Percentiles rank a stretch among this genome's conserved stretches.
These are phyloP conservation scores for Phytopythium boreale DNA, from an alignment of 352 stramenopile genomes.

Conservation along the genomic window DNA sequence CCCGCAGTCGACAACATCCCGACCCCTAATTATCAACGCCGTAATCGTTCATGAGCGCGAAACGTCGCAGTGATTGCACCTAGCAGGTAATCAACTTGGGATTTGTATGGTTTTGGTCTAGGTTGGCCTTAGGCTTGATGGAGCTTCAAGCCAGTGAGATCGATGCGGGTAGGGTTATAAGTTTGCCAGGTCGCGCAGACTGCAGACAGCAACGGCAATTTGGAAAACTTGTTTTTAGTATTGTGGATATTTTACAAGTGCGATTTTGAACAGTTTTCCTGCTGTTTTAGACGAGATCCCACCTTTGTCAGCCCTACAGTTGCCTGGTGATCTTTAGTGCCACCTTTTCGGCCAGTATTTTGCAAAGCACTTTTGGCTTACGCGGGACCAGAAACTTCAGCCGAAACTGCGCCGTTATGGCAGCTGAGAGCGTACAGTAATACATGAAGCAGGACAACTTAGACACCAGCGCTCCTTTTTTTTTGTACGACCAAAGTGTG, in stretches of 20 bases:
- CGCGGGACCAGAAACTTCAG: background rate
- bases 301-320: slow-evolving; percentile 4
- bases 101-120: background rate
- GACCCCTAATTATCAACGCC: background rate
- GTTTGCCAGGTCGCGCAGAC: too few relatives aligned
- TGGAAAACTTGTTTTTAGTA: background rate
- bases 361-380: background rate
- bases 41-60: background rate
- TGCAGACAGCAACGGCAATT: background rate
- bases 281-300: slow-evolving; percentile 3
- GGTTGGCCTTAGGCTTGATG: background rate
- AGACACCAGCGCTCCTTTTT: too few relatives aligned
- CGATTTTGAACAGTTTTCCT: background rate
- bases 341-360: background rate
- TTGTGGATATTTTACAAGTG: too few relatives aligned
- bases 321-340: background rate
- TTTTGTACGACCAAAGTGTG: too few relatives aligned
- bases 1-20: background rate
- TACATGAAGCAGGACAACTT: too few relatives aligned
- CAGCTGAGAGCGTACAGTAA: background rate
- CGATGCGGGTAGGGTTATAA: background rate
- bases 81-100: background rate
- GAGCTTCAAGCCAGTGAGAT: background rate
- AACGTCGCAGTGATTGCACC: slow-evolving; percentile 1
- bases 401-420: background rate